Conservation (phyloP, 73 alveolate species). For the Uronychia binucleata region DNA sequence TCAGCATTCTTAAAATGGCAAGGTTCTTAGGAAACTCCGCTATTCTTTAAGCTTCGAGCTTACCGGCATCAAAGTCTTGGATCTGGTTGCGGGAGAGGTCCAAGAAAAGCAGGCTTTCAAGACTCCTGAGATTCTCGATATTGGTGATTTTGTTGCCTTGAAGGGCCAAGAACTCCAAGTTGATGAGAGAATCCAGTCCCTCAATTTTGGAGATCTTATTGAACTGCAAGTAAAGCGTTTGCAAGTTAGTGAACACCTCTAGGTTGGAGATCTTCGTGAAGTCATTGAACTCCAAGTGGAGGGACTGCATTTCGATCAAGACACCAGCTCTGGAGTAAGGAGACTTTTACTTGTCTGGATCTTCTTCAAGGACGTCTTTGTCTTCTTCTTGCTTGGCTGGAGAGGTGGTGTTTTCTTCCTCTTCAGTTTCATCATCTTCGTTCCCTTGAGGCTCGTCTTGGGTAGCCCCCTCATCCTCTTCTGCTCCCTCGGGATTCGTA, state of each 20-base stretch:
- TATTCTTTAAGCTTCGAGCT: neutral
- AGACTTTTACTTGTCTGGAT: neutral
- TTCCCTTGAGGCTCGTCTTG: neutral
- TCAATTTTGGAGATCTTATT: conserved; percentile 38
- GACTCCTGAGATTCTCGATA: conserved; percentile 23
- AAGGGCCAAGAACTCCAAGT: conserved; percentile 34
- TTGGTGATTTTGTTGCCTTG: conserved; percentile 14
- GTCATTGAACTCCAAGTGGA: neutral
- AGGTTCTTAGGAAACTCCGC: conserved; percentile 30
- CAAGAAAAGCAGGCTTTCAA: conserved; percentile 16
- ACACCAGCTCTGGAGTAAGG: neutral
- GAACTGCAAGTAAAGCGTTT: conserved; percentile 24
- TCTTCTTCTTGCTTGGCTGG: neutral
- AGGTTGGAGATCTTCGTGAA: conserved; percentile 30
- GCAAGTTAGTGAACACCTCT: conserved; percentile 42
- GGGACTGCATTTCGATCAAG: neutral
- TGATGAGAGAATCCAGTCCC: conserved; percentile 21
- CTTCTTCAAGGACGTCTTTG: neutral
- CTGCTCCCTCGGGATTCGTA: neutral
- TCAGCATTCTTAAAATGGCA: conserved; percentile 11
- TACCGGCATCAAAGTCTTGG: conserved; percentile 10
- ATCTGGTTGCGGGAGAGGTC: conserved; percentile 39
- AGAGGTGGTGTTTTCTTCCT: neutral
- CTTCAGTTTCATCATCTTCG: neutral
- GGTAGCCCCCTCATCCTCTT: neutral